phyloP scores from a whole-genome alignment of 257 asterid genomes.

The Lithospermum erythrorhizon region DNA sequence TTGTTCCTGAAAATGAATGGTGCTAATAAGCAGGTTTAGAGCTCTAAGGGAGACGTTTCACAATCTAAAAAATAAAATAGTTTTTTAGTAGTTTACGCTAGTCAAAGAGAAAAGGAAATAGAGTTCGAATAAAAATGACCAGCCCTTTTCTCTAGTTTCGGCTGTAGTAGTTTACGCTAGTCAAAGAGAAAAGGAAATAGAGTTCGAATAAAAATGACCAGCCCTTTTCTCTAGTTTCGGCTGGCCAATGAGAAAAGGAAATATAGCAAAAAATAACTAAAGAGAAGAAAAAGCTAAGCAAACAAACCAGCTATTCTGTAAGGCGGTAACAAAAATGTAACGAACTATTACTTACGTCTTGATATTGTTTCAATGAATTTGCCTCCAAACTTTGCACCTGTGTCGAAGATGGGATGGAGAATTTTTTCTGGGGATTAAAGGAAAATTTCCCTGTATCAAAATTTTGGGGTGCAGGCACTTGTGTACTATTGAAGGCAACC shows the following conservation, averaged over 20 bases:
- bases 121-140: too few relatives aligned
- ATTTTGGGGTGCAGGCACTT: constrained; percentile 25
- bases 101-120: background rate
- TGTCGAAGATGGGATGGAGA: constrained; percentile 19
- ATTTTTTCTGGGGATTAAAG: constrained; percentile 31
- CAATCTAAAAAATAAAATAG: background rate
- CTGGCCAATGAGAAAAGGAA: background rate
- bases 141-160: background rate
- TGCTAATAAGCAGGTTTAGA: background rate
- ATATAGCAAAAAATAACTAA: background rate
- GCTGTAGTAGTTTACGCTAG: background rate
- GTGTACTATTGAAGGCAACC: constrained; percentile 26
- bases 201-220: too few relatives aligned
- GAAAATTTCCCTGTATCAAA: constrained; percentile 29
- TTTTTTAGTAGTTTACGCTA: background rate
- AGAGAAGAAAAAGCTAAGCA: background rate
- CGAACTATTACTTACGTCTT: constrained; percentile 39
- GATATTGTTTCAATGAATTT: constrained; percentile 50
- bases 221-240: background rate
- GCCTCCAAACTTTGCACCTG: constrained; percentile 29
- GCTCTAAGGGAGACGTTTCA: background rate
- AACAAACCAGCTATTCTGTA: constrained; percentile 2
- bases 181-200: background rate
- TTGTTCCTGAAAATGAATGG: background rate
- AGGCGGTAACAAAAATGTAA: constrained; percentile 6